Conservation (phyloP, 2,329 filamentous ascomycete species). For the Fusarium neocosmosporiellum region DNA sequence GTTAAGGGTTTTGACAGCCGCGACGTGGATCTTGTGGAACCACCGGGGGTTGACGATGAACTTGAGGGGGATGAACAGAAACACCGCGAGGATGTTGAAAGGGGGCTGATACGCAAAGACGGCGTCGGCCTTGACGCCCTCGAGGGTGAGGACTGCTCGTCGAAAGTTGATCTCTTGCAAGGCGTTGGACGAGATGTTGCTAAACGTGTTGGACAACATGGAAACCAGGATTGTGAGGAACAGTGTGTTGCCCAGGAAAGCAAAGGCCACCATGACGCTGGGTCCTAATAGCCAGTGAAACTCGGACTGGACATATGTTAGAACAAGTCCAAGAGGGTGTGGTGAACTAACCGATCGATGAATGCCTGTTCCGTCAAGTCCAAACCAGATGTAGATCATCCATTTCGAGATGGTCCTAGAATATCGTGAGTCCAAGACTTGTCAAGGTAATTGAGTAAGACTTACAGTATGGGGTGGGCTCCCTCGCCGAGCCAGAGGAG, state of each 20-base stretch:
- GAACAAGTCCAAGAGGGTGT: neutral
- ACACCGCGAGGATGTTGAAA: conserved; percentile 83
- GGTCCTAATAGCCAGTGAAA: conserved; percentile 86
- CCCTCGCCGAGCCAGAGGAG: conserved; percentile 82
- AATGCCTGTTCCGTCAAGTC: conserved; percentile 78
- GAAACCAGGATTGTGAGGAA: conserved; percentile 92
- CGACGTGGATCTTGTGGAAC: conserved; percentile 92
- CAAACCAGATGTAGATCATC: conserved; percentile 96
- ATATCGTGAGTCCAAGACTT: conserved; percentile 13
- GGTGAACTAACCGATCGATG: conserved; percentile 60
- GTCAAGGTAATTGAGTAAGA: conserved; percentile 1
- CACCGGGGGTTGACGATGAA: conserved; percentile 82
- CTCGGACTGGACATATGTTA: conserved; percentile 59
- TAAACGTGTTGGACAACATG: conserved; percentile 87
- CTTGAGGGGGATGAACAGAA: conserved; percentile 80
- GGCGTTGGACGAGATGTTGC: conserved; percentile 79
- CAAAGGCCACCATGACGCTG: conserved; percentile 83
- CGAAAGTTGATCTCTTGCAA: conserved; percentile 88
- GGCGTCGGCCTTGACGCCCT: conserved; percentile 86
- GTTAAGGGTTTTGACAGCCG: conserved; percentile 78
- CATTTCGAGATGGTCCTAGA: conserved; percentile 79
- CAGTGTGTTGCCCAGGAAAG: conserved; percentile 86
- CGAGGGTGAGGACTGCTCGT: conserved; percentile 82
- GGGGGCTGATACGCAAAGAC: conserved; percentile 86
- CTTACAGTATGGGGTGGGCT: conserved; percentile 66